Conservation (phyloP, 345 rosid species). For the Salix suchowensis region DNA sequence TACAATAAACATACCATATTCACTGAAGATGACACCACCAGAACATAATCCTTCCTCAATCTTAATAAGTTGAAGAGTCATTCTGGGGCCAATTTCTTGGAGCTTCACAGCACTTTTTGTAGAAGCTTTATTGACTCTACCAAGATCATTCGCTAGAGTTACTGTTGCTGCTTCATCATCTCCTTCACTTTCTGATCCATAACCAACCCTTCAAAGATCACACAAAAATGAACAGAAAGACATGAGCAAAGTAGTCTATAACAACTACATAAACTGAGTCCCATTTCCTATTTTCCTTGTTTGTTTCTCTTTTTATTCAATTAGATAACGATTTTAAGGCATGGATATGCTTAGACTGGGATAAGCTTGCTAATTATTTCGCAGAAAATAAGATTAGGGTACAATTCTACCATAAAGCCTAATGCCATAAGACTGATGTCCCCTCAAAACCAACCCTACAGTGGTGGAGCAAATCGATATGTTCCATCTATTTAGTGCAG, state of each 20-base stretch:
- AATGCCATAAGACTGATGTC: neutral
- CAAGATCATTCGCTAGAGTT: conserved; percentile 65
- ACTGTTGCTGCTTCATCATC: conserved; percentile 94
- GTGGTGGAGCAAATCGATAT: neutral
- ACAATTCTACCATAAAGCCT: neutral
- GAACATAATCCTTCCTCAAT: conserved; percentile 89
- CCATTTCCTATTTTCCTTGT: neutral
- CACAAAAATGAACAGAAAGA: conserved; percentile 3
- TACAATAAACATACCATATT: conserved; percentile 18
- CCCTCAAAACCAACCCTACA: neutral
- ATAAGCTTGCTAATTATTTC: neutral
- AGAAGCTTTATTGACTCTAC: conserved; percentile 64
- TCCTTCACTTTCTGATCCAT: conserved; percentile 94
- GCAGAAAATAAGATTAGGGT: neutral
- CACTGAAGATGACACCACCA: conserved; percentile 67
- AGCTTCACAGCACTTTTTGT: conserved; percentile 81
- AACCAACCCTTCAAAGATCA: conserved; percentile 59
- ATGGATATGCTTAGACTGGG: neutral
- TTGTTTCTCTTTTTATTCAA: neutral
- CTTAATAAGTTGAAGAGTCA: conserved; percentile 67
- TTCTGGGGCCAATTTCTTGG: conserved; percentile 95
- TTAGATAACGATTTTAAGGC: neutral
- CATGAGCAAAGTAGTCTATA: neutral
- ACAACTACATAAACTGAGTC: neutral
- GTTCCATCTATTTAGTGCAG: neutral